Evolutionary conservation across 306 rosid genomes (phyloP), one percentile per base, ranked within the genome.

Genomic region (Albizia julibrissin): DNA sequence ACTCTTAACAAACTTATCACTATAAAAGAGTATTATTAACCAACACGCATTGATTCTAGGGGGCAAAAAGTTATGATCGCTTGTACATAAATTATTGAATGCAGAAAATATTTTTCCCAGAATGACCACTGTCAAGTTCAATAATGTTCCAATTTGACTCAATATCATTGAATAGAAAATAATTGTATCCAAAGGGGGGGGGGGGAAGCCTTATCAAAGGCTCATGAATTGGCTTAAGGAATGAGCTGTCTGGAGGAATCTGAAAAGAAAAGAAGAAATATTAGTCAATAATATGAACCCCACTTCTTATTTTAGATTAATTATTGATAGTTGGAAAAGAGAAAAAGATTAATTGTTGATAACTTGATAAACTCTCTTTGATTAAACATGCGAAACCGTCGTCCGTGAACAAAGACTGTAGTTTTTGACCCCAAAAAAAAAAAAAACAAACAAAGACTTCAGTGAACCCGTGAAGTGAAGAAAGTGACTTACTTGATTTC

Each of bases 341-440:
- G 6, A 4, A 34, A 34, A 34, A 34, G 5, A 34, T 34, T 34
- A 34, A 5, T 34, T 34, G 5, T 34, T 34, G 39, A 34, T 2
- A 10, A 29, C 31, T 19, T 70, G 11, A 22, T 44, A 7, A 29
- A 58, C 75, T 27, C 13, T 24, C 37, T 43, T 43, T 22, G n/a
- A 70, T 43, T n/a, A 11, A 69, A 39, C 50, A 1, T 1, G 8
- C 7, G 1, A 69, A 39, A 42, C 21, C 3, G 21, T 69, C 4
- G 75, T 71, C 75, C 75, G 75, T 71, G 75, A 70, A 12, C 33
- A 4, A 24, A 44, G n/a, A n/a, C 29, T 44, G n/a, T n/a, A n/a
- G n/a, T n/a, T n/a, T n/a, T n/a, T n/a, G n/a, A n/a, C n/a, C n/a
- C n/a, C n/a, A n/a, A n/a, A n/a, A n/a, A n/a, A n/a, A n/a, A n/a